Conservation (phyloP, 371 early-diverging fungal species). For the Syncephalastrum contaminatum region DNA sequence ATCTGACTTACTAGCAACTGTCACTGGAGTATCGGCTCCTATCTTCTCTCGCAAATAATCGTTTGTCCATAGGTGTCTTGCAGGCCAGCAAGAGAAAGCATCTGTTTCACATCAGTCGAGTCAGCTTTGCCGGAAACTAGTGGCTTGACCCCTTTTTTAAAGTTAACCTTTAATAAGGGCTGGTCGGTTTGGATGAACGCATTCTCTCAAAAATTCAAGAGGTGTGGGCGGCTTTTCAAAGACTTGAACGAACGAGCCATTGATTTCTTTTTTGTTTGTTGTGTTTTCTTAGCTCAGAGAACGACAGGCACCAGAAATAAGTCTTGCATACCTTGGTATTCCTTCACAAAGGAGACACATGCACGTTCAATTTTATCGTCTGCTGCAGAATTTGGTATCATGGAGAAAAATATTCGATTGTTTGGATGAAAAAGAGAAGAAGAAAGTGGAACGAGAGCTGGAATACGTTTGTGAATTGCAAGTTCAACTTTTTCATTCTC, state of each 20-base stretch:
- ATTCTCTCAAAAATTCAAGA: constrained; percentile 37
- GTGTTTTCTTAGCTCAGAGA: not conserved
- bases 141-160: not conserved
- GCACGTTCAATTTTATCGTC: too few species aligned
- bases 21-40: constrained; percentile 44
- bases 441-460: too few species aligned
- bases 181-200: constrained; percentile 47
- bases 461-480: too few species aligned
- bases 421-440: too few species aligned
- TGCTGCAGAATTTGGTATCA: too few species aligned
- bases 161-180: constrained; percentile 36
- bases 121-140: too few species aligned
- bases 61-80: constrained; percentile 59
- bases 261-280: constrained; percentile 30
- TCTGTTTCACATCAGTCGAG: constrained; percentile 9
- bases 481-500: too few species aligned
- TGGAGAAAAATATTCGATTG: too few species aligned
- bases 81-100: constrained; percentile 60
- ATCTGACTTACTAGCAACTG: constrained; percentile 54
- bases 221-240: constrained; percentile 36
- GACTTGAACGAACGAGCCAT: constrained; percentile 29
- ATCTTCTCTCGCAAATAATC: constrained; percentile 54
- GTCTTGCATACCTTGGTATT: constrained; percentile 39
- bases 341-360: constrained; percentile 23
- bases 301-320: not conserved